These are phyloP conservation scores for Trypanosoma rangeli DNA, from an alignment of 208 protist species.

Conservation along the genomic window DNA sequence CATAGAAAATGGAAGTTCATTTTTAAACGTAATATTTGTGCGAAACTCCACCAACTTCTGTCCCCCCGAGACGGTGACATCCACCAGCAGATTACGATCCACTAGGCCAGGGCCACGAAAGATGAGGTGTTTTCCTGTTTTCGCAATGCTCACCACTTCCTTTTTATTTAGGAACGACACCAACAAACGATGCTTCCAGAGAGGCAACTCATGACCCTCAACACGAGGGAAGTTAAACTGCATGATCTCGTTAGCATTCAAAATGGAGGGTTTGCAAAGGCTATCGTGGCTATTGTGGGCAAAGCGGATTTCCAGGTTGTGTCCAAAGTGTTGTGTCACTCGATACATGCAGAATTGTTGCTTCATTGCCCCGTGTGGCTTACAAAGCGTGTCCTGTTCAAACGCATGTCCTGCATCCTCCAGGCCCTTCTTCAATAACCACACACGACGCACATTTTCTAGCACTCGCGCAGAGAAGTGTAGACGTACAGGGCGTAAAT, in stretches of 20 bases:
- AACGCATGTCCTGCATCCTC: not conserved
- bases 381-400: not conserved
- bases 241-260: slow-evolving; percentile 33
- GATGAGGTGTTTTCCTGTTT: slow-evolving; percentile 8
- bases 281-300: slow-evolving; percentile 21
- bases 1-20: slow-evolving; percentile 42
- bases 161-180: slow-evolving; percentile 27
- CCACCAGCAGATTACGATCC: slow-evolving; percentile 44
- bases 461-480: slow-evolving; percentile 38
- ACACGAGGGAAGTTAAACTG: slow-evolving; percentile 66
- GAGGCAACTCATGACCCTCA: slow-evolving; percentile 55
- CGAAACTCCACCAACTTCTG: slow-evolving; percentile 50
- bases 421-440: slow-evolving; percentile 17
- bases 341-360: slow-evolving; percentile 33
- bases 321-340: slow-evolving; percentile 36
- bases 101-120: slow-evolving; percentile 20
- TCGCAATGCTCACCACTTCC: slow-evolving; percentile 22
- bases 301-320: slow-evolving; percentile 19
- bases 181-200: slow-evolving; percentile 48
- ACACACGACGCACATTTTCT: slow-evolving; percentile 14
- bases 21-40: slow-evolving; percentile 50
- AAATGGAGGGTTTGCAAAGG: slow-evolving; percentile 10
- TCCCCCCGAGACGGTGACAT: slow-evolving; percentile 39
- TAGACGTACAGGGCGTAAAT: slow-evolving; percentile 27
- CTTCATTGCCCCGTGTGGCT: not conserved